A percentile compares a stretch with the other conserved stretches of the same genome.
Conservation (phyloP, 129 eudicot species). For the Lactuca sativa region DNA sequence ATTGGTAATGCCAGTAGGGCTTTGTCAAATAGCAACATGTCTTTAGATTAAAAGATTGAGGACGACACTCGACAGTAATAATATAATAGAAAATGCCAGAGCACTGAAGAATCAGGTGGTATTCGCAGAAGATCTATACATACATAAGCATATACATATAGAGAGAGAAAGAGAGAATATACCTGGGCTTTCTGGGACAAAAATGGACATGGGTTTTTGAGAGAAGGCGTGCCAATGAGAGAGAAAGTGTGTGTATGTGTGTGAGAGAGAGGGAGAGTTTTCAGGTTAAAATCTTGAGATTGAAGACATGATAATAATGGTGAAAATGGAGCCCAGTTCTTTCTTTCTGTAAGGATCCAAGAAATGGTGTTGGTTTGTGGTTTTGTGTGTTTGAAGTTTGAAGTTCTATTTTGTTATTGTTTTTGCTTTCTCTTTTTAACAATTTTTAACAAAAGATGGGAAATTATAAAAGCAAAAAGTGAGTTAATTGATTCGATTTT, state of each 20-base stretch:
- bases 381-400: background rate
- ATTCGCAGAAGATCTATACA: slow-evolving; percentile 34
- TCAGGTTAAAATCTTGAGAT: slow-evolving; percentile 33
- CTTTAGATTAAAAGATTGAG: slow-evolving; percentile 35
- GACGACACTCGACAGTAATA: slow-evolving; percentile 30
- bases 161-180: slow-evolving; percentile 24
- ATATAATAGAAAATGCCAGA: slow-evolving; percentile 29
- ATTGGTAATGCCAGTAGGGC: slow-evolving; percentile 32
- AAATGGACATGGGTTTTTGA: slow-evolving; percentile 42
- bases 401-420: background rate
- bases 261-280: slow-evolving; percentile 23
- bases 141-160: slow-evolving; percentile 22
- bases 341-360: slow-evolving; percentile 37
- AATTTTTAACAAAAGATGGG: slow-evolving; percentile 21
- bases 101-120: slow-evolving; percentile 38
- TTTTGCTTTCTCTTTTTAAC: slow-evolving; percentile 20
- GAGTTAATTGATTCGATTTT: slow-evolving; percentile 32
- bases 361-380: slow-evolving; percentile 25
- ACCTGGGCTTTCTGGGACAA: slow-evolving; percentile 52
- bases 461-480: slow-evolving; percentile 35
- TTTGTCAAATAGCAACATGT: slow-evolving; percentile 30
- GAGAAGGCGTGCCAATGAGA: slow-evolving; percentile 28
- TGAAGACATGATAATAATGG: slow-evolving; percentile 38
- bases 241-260: slow-evolving; percentile 2
- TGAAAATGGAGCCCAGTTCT: slow-evolving; percentile 40